These are phyloP conservation scores for Stellera chamaejasme DNA, from an alignment of 345 rosid species.

Conservation along the genomic window DNA sequence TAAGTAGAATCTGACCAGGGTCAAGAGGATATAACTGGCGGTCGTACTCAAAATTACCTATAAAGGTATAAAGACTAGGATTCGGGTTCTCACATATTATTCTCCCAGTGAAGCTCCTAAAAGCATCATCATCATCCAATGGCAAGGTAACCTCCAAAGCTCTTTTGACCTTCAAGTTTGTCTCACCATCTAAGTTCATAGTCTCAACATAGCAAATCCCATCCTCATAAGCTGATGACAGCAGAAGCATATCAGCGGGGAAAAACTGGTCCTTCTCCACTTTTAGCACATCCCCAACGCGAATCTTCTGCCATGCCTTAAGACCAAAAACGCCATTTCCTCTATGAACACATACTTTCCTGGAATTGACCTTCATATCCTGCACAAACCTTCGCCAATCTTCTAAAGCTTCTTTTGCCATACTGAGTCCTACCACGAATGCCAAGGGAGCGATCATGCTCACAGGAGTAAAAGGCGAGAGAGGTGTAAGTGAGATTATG, in stretches of 20 bases:
- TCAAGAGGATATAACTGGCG: conserved; percentile 58
- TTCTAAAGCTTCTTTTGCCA: conserved; percentile 91
- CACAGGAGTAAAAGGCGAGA: conserved; percentile 74
- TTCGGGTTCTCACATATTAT: conserved; percentile 93
- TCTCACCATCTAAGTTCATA: conserved; percentile 97
- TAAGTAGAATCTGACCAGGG: conserved; percentile 84
- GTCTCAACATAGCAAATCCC: conserved; percentile 99
- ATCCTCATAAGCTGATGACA: conserved; percentile 89
- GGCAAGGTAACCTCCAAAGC: conserved; percentile 62
- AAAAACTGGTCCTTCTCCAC: conserved; percentile 92
- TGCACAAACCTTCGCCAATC: conserved; percentile 97
- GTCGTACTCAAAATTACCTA: conserved; percentile 70
- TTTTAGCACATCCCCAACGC: conserved; percentile 78
- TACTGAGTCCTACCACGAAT: conserved; percentile 87
- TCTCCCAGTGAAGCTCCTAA: conserved; percentile 49
- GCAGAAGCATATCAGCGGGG: conserved; percentile 81
- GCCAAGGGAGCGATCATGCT: conserved; percentile 92
- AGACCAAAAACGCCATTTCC: conserved; percentile 50
- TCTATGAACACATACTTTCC: conserved; percentile 53
- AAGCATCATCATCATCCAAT: conserved; percentile 54
- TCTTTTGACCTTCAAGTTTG: conserved; percentile 87
- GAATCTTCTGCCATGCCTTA: conserved; percentile 63
- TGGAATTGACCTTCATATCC: conserved; percentile 71
- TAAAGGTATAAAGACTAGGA: conserved; percentile 80
- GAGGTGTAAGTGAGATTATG: conserved; percentile 59